A percentile compares a stretch with the other conserved stretches of the same genome.
These are phyloP conservation scores for Dipteronia dyeriana DNA, from an alignment of 345 rosid species.

Conservation along the genomic window DNA sequence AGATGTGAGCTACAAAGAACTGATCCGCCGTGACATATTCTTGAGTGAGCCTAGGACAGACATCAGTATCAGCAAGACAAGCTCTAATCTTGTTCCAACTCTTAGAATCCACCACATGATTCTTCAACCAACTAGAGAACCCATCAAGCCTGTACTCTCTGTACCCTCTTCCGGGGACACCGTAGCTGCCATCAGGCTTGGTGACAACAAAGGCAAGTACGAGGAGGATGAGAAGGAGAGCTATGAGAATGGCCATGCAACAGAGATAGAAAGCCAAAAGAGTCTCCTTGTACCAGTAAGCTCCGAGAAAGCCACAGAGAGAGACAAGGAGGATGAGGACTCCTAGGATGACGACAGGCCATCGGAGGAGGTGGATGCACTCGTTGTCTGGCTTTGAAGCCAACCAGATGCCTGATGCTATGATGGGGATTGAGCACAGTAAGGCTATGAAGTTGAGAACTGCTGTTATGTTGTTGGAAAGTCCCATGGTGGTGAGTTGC, in stretches of 20 bases:
- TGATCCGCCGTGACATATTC: conserved; percentile 66
- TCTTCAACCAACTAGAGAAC: conserved; percentile 70
- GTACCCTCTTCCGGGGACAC: conserved; percentile 65
- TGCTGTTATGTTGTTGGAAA: conserved; percentile 88
- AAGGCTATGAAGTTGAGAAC: conserved; percentile 77
- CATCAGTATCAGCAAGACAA: conserved; percentile 66
- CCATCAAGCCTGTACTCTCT: conserved; percentile 71
- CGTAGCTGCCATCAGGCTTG: conserved; percentile 63
- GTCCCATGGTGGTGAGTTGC: conserved; percentile 51
- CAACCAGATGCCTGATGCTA: conserved; percentile 86
- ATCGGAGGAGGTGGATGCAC: conserved; percentile 73
- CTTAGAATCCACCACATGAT: conserved; percentile 58
- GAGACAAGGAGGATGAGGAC: conserved; percentile 78
- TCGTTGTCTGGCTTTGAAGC: conserved; percentile 81
- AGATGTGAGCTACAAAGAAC: conserved; percentile 57
- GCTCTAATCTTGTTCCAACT: conserved; percentile 68
- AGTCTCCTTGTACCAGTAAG: conserved; percentile 84
- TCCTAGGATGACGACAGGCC: conserved; percentile 88
- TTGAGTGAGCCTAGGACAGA: conserved; percentile 62
- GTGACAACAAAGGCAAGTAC: conserved; percentile 85
- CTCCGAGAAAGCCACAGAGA: conserved; percentile 82
- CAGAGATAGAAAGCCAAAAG: conserved; percentile 84
- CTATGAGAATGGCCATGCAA: conserved; percentile 85
- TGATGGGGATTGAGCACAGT: conserved; percentile 85
- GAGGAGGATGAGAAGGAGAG: conserved; percentile 58